A percentile compares a stretch with the other conserved stretches of the same genome.
Evolutionary conservation across 2,329 filamentous ascomycete species (phyloP).

Genomic region (Fusarium sp.): DNA sequence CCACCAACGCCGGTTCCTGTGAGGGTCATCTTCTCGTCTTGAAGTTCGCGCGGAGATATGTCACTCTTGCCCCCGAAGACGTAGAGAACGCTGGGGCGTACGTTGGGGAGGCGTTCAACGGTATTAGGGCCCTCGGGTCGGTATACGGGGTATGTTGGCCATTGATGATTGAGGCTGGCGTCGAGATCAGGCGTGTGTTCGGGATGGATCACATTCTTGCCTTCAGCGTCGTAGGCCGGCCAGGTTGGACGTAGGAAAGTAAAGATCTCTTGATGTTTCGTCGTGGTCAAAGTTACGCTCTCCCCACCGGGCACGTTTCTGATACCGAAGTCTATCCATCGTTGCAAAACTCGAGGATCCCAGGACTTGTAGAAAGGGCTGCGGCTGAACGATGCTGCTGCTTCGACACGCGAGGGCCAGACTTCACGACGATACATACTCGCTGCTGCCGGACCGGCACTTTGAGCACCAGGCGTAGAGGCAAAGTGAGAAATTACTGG

Average conservation of each 20-base stretch:
- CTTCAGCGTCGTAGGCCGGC: slow-evolving; percentile 54
- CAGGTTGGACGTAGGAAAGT: slow-evolving; percentile 76
- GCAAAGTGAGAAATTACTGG: slow-evolving; percentile 74
- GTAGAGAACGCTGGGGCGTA: slow-evolving; percentile 76
- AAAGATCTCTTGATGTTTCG: slow-evolving; percentile 84
- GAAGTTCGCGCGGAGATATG: slow-evolving; percentile 62
- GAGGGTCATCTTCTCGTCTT: slow-evolving; percentile 68
- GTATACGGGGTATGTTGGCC: slow-evolving; percentile 68
- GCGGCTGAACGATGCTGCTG: slow-evolving; percentile 72
- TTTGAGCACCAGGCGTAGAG: slow-evolving; percentile 50
- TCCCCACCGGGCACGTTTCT: slow-evolving; percentile 64
- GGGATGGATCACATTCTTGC: slow-evolving; percentile 53
- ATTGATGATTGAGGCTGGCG: slow-evolving; percentile 50
- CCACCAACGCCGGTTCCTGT: slow-evolving; percentile 76
- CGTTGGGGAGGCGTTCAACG: slow-evolving; percentile 65
- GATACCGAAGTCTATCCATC: slow-evolving; percentile 73
- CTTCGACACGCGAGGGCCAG: slow-evolving; percentile 82
- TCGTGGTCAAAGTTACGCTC: slow-evolving; percentile 79
- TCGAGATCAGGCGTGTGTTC: slow-evolving; percentile 60
- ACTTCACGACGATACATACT: slow-evolving; percentile 80
- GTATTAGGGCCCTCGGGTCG: slow-evolving; percentile 70
- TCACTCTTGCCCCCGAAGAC: slow-evolving; percentile 72
- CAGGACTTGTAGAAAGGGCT: slow-evolving; percentile 80
- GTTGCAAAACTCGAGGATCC: slow-evolving; percentile 82
- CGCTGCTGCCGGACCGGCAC: slow-evolving; percentile 60